phyloP scores from a whole-genome alignment of 495 filamentous ascomycete species.

The Annulohypoxylon nitens region DNA sequence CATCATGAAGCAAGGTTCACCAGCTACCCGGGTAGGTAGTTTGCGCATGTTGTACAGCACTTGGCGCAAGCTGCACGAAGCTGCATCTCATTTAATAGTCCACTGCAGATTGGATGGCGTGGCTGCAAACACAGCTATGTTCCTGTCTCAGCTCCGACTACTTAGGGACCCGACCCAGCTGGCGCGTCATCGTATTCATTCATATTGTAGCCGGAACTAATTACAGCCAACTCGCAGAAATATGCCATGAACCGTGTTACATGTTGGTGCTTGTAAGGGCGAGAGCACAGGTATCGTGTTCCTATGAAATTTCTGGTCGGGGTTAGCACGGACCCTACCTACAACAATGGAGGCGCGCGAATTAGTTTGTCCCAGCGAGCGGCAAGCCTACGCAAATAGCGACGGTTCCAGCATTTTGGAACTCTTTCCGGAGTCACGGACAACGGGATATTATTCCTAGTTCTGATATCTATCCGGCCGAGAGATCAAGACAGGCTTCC shows the following conservation, averaged over 20 bases:
- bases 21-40: constrained; percentile 1
- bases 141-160: constrained; percentile 34
- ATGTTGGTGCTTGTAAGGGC: not conserved
- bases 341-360: constrained; percentile 2
- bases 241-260: constrained; percentile 8
- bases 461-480: constrained; percentile 18
- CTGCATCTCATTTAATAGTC: constrained; percentile 29
- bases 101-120: constrained; percentile 20
- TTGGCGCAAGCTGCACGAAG: constrained; percentile 35
- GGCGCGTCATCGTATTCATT: constrained; percentile 21
- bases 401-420: constrained; percentile 35
- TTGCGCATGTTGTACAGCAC: constrained; percentile 27
- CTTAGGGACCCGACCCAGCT: constrained; percentile 5
- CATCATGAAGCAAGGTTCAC: constrained; percentile 20
- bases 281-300: not conserved
- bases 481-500: constrained; percentile 28
- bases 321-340: constrained; percentile 23
- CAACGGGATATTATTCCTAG: constrained; percentile 34
- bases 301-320: not conserved
- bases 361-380: constrained; percentile 22
- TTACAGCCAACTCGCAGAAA: constrained; percentile 2
- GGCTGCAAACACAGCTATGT: constrained; percentile 24
- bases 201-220: constrained; percentile 4
- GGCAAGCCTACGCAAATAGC: constrained; percentile 31
- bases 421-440: constrained; percentile 19